A percentile compares a stretch with the other conserved stretches of the same genome.
Evolutionary conservation across 164 flowering plant species (phyloP).

Genomic region (Magnolia kwangsiensis): DNA sequence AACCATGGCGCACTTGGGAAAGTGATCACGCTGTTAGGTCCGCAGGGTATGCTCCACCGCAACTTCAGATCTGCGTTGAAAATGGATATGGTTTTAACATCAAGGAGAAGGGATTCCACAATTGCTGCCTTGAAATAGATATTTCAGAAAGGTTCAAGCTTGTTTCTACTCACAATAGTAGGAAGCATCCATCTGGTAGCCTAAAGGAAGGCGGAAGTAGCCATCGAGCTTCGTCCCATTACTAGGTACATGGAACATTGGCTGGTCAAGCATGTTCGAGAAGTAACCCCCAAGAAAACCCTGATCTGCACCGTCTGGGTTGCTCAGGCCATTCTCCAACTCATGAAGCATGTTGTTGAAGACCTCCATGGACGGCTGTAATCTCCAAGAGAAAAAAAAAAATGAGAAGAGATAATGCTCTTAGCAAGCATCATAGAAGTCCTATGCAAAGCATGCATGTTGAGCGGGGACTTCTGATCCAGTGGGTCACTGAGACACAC

Average conservation of each 20-base stretch:
- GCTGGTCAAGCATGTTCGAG: conserved; percentile 75
- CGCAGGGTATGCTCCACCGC: conserved; percentile 84
- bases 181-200: conserved; percentile 99
- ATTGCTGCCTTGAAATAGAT: neutral
- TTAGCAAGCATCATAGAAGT: neutral
- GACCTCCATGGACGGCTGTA: conserved; percentile 80
- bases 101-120: neutral
- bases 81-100: neutral
- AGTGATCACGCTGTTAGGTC: conserved; percentile 94
- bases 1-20: conserved; percentile 91
- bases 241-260: conserved; percentile 76
- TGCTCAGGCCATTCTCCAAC: conserved; percentile 44
- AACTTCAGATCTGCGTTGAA: conserved; percentile 64
- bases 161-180: conserved; percentile 59
- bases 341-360: conserved; percentile 79
- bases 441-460: neutral
- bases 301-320: conserved; percentile 95
- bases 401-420: neutral
- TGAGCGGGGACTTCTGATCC: neutral
- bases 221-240: conserved; percentile 78
- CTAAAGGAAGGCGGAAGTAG: conserved; percentile 77
- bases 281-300: conserved; percentile 80
- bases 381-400: neutral
- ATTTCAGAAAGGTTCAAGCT: neutral
- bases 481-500: neutral